phyloP scores from a whole-genome alignment of 2,329 filamentous ascomycete species.

The Arthrobotrys entomopaga region DNA sequence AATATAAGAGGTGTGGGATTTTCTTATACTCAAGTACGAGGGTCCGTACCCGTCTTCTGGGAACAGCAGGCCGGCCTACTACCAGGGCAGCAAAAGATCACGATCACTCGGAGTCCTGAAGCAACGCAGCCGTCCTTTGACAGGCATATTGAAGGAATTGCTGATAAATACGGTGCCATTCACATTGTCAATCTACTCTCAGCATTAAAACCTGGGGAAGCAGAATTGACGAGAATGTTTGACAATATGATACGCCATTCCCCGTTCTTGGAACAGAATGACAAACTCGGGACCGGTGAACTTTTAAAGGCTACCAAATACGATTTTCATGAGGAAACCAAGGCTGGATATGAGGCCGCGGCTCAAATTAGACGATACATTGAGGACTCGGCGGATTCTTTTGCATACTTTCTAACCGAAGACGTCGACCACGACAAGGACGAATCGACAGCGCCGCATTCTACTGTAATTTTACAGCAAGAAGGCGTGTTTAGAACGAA shows the following conservation, averaged over 20 bases:
- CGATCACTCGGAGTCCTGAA: slow-evolving; percentile 84
- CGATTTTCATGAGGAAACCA: slow-evolving; percentile 95
- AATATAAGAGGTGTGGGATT: slow-evolving; percentile 70
- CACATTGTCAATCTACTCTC: slow-evolving; percentile 96
- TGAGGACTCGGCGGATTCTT: slow-evolving; percentile 80
- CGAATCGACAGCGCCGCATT: slow-evolving; percentile 59
- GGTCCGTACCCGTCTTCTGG: slow-evolving; percentile 96
- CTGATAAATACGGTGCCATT: slow-evolving; percentile 85
- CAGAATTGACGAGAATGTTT: slow-evolving; percentile 83
- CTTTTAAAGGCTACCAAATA: slow-evolving; percentile 87
- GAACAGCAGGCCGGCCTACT: slow-evolving; percentile 89
- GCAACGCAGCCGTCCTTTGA: slow-evolving; percentile 95
- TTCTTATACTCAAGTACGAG: slow-evolving; percentile 91
- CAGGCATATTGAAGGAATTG: slow-evolving; percentile 90
- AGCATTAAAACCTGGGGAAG: slow-evolving; percentile 84
- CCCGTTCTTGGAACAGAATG: slow-evolving; percentile 72
- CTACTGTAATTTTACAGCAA: slow-evolving; percentile 81
- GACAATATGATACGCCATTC: slow-evolving; percentile 79
- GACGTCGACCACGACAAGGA: slow-evolving; percentile 71
- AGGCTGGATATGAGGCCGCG: slow-evolving; percentile 92
- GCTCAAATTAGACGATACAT: slow-evolving; percentile 82
- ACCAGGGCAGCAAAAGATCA: slow-evolving; percentile 93
- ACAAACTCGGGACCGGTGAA: slow-evolving; percentile 67
- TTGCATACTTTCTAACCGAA: slow-evolving; percentile 90
- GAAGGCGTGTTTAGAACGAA: slow-evolving; percentile 97